Evolutionary conservation across 306 rosid species (phyloP).

Genomic region (Vigna hirtella): DNA sequence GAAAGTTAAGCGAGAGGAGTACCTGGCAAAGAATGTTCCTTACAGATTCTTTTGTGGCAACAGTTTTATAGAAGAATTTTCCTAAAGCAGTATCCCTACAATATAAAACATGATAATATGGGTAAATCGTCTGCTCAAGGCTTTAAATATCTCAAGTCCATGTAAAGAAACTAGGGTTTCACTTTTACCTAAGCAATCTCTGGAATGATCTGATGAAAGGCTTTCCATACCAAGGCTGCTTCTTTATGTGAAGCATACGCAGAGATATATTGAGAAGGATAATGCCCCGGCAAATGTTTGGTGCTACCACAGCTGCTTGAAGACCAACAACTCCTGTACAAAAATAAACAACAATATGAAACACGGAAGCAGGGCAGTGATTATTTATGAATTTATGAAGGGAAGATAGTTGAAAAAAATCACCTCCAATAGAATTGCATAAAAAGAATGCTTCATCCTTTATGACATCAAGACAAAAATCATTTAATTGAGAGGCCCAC

Average conservation of each 20-base stretch:
- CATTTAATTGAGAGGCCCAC: slow-evolving; percentile 91
- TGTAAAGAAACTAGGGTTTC: slow-evolving; percentile 35
- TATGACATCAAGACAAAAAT: slow-evolving; percentile 75
- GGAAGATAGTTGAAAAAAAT: slow-evolving; percentile 19
- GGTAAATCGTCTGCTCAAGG: slow-evolving; percentile 35
- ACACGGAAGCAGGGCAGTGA: background rate
- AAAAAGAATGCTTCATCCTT: slow-evolving; percentile 81
- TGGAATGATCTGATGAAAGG: slow-evolving; percentile 87
- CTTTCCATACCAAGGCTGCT: slow-evolving; percentile 94
- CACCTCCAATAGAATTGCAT: slow-evolving; percentile 98
- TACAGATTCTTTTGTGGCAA: slow-evolving; percentile 85
- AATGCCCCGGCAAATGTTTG: slow-evolving; percentile 77
- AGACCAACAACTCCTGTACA: slow-evolving; percentile 94
- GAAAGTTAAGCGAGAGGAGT: slow-evolving; percentile 37
- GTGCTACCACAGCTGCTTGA: slow-evolving; percentile 81
- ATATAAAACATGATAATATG: slow-evolving; percentile 36
- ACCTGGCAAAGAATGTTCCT: slow-evolving; percentile 90
- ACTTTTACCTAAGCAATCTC: slow-evolving; percentile 76
- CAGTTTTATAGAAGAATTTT: slow-evolving; percentile 63
- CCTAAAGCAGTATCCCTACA: slow-evolving; percentile 86
- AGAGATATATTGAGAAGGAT: slow-evolving; percentile 83
- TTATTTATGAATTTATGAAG: background rate
- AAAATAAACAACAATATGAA: slow-evolving; percentile 18
- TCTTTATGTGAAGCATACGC: slow-evolving; percentile 91
- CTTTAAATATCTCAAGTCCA: slow-evolving; percentile 34